Base-by-base conservation (phyloP, 176 grass and related monocot genomes). In the Lolium perenne region DNA sequence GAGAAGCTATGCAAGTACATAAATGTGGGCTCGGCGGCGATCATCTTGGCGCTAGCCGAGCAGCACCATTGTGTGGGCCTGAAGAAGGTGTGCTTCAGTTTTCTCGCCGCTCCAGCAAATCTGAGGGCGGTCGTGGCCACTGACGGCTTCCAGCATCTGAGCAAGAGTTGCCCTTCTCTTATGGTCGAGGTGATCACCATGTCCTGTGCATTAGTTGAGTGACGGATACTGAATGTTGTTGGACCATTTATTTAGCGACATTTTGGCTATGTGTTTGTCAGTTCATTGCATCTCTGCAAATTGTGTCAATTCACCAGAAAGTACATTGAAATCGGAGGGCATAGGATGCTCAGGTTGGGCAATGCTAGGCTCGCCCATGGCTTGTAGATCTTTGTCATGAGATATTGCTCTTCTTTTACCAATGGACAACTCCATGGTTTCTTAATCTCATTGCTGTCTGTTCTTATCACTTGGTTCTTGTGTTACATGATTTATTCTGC, bases 61-160 rank as follows among this genome's bases (percentile, higher is more conserved):
- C 71, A 74, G 5, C 71, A 74, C 71, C 71, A 23, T 49, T 74
- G 71, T 8, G 12, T 7, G 71, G 10, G 71, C 2, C 21, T 74
- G 45, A 74, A 74, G 45, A 49, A 49, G 71, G 71, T 21, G 0
- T 74, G 71, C 71, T 49, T 74, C 3, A 0, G 6, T 3, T 74
- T 74, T 25, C 71, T 74, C 2, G n/a, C 71, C 6, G 5, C 5
- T 15, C 71, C 45, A 6, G 21, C 43, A 12, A 74, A 74, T 14
- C 71, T 49, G 21, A 74, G 6, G 71, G 71, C 45, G 45, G 71
- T 8, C 6, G 6, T 74, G 21, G 71, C 45, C 71, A 74, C 71
- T 45, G 71, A 74, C 1, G 71, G 71, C 71, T 74, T 74, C 46
- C 71, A 74, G 46, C 71, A 74, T 51, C 6, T 74, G 13, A 16